These are phyloP conservation scores for Pichiaceae sp. DNA, from an alignment of 1,139 yeast species.

Conservation along the genomic window DNA sequence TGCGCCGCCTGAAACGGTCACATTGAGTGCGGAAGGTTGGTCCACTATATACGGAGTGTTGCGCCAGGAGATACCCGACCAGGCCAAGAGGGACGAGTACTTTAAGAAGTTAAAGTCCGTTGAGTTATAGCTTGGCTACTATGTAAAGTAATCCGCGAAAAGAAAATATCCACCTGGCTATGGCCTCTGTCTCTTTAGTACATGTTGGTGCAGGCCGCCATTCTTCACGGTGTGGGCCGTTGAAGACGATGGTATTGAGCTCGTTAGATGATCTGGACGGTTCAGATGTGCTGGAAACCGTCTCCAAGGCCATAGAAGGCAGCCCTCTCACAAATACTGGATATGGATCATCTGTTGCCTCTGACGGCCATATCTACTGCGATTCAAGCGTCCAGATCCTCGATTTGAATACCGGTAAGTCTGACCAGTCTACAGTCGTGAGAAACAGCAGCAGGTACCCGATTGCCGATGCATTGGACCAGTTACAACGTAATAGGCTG, in stretches of 20 bases:
- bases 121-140: neutral
- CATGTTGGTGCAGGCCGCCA: conserved; percentile 23
- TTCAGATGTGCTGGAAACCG: neutral
- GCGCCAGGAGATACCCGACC: conserved; percentile 16
- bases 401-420: conserved; percentile 4
- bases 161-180: neutral
- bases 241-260: neutral
- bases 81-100: conserved; percentile 7
- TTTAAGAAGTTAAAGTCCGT: conserved; percentile 12
- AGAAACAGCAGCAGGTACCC: conserved; percentile 15
- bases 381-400: conserved; percentile 30
- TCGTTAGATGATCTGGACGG: neutral
- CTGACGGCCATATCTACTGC: conserved; percentile 34
- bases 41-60: conserved; percentile 13
- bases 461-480: conserved; percentile 9
- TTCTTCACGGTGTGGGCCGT: neutral
- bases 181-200: conserved; percentile 7
- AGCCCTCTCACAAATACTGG: conserved; percentile 42
- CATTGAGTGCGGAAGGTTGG: conserved; percentile 16
- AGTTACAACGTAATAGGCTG: conserved; percentile 6
- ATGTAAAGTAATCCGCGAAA: neutral
- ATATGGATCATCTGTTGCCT: conserved; percentile 36
- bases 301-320: conserved; percentile 31
- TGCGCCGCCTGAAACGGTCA: neutral
- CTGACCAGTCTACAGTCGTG: conserved; percentile 11